phyloP scores from a whole-genome alignment of 2,329 filamentous ascomycete genomes.

The Endothia cerciana region DNA sequence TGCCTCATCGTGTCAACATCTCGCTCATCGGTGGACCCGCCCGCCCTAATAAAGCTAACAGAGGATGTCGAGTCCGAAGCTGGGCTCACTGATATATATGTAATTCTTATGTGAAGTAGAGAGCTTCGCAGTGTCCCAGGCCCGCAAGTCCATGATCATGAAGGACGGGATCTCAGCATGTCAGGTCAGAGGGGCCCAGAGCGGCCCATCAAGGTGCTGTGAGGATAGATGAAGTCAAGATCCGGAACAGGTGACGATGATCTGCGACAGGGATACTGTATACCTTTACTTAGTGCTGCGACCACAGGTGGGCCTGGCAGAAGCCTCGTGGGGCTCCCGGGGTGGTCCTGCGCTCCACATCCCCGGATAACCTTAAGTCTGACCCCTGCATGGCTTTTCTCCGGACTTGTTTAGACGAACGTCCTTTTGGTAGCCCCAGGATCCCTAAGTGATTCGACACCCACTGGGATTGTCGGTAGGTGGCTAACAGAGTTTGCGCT shows the following conservation, averaged over 20 bases:
- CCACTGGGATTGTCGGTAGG: neutral
- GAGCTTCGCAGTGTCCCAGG: too few relatives aligned
- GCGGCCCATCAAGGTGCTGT: too few relatives aligned
- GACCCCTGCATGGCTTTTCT: neutral
- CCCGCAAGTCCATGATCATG: too few relatives aligned
- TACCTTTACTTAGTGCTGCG: neutral
- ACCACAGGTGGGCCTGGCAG: neutral
- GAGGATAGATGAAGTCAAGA: too few relatives aligned
- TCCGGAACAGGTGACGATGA: neutral
- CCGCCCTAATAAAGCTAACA: neutral
- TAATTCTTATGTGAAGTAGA: too few relatives aligned
- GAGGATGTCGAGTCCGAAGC: neutral
- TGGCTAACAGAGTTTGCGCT: neutral
- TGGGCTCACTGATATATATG: too few relatives aligned
- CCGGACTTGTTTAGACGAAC: neutral
- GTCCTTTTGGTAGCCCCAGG: neutral
- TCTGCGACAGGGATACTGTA: neutral
- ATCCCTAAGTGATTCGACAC: neutral
- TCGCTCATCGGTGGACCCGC: neutral
- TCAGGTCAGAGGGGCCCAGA: too few relatives aligned
- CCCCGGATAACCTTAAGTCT: conserved; percentile 1
- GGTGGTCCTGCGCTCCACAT: neutral
- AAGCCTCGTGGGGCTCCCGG: neutral
- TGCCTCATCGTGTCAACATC: neutral
- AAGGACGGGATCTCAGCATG: too few relatives aligned